phyloP scores from a whole-genome alignment of 768 basidiomycete species.

The Amanita jacksonii region DNA sequence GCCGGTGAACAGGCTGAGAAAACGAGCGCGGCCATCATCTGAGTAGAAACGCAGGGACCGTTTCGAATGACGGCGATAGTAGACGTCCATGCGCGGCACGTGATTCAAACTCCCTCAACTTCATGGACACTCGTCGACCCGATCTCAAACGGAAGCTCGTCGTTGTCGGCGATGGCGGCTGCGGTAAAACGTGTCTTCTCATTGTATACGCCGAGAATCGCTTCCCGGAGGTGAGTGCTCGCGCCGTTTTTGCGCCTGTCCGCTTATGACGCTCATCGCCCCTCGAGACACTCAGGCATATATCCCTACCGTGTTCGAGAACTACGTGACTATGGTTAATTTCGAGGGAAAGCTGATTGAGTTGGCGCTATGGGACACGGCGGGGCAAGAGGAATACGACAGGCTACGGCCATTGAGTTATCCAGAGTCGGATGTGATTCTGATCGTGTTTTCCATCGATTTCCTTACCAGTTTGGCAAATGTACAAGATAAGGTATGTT shows the following conservation, averaged over 20 bases:
- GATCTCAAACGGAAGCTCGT: conserved; percentile 84
- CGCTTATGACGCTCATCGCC: conserved; percentile 8
- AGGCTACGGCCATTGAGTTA: conserved; percentile 79
- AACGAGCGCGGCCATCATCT: conserved; percentile 3
- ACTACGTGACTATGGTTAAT: conserved; percentile 81
- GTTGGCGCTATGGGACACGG: conserved; percentile 97
- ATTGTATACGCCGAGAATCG: conserved; percentile 96
- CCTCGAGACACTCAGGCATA: conserved; percentile 52
- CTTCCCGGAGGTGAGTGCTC: conserved; percentile 73
- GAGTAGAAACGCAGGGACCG: conserved; percentile 8
- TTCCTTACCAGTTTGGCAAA: conserved; percentile 88
- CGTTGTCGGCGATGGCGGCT: conserved; percentile 83
- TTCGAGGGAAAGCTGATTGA: conserved; percentile 88
- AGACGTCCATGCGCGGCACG: conserved; percentile 4
- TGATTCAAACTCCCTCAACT: neutral
- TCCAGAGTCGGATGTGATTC: conserved; percentile 83
- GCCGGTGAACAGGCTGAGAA: neutral
- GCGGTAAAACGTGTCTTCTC: conserved; percentile 90
- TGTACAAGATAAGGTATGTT: conserved; percentile 75
- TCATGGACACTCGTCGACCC: conserved; percentile 37
- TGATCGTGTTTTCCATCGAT: conserved; percentile 91
- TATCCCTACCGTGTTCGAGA: conserved; percentile 91
- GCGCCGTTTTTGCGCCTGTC: neutral
- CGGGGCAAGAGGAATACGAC: conserved; percentile 96
- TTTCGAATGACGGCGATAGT: conserved; percentile 1